phyloP scores from a whole-genome alignment of 768 basidiomycete genomes.

The Lactarius hatsudake region DNA sequence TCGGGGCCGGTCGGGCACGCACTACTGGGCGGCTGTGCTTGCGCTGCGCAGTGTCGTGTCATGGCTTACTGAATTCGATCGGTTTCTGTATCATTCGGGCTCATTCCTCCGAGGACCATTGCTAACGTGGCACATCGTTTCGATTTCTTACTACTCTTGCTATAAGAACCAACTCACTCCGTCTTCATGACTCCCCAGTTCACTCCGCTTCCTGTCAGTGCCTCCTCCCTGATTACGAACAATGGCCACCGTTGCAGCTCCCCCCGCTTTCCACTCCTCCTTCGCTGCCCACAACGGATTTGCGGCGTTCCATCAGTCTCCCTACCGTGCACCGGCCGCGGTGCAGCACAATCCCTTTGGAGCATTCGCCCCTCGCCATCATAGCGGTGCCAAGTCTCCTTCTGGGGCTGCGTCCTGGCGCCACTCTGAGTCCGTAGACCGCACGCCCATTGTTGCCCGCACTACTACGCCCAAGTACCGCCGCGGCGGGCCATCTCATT shows the following conservation, averaged over 20 bases:
- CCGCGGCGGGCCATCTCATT: not conserved
- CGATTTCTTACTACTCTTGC: not conserved
- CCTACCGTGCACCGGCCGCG: not conserved
- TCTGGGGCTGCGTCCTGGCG: constrained; percentile 21
- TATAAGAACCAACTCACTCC: constrained; percentile 2
- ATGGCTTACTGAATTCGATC: not conserved
- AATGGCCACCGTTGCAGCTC: constrained; percentile 20
- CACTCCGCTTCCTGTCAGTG: not conserved
- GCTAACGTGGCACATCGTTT: constrained; percentile 3
- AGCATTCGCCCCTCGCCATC: constrained; percentile 19
- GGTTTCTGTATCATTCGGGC: not conserved
- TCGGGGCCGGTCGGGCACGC: not conserved
- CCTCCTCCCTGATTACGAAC: not conserved
- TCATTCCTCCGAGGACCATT: too few relatives aligned
- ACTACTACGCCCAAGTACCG: not conserved
- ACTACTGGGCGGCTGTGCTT: not conserved
- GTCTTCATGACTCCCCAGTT: not conserved
- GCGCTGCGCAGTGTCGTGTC: not conserved
- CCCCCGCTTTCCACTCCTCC: constrained; percentile 4
- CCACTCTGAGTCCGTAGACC: constrained; percentile 5
- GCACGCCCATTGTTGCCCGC: not conserved
- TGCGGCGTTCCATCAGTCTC: not conserved
- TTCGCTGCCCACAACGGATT: not conserved
- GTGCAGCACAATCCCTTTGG: constrained; percentile 9
- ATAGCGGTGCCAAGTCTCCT: not conserved